Conservation (phyloP, 2,329 filamentous ascomycete species). For the Pezicula carpinea region DNA sequence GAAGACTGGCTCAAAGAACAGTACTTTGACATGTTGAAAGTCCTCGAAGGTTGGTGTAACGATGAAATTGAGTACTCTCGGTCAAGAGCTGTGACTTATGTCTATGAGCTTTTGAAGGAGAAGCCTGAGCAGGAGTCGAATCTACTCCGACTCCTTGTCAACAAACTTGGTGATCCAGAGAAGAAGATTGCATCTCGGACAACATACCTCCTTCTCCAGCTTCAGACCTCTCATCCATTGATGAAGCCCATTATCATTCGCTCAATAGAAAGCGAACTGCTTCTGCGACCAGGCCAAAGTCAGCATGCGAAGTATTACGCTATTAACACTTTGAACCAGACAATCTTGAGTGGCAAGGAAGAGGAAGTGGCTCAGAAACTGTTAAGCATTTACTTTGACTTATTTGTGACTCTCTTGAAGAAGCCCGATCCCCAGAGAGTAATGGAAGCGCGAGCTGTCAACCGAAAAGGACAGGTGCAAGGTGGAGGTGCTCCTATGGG, state of each 20-base stretch:
- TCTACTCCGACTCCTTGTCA: slow-evolving; percentile 82
- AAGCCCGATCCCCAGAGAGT: slow-evolving; percentile 34
- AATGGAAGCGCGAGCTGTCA: slow-evolving; percentile 34
- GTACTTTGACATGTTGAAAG: slow-evolving; percentile 90
- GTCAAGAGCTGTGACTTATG: slow-evolving; percentile 80
- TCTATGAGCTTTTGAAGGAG: slow-evolving; percentile 86
- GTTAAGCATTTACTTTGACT: slow-evolving; percentile 84
- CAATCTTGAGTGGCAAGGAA: slow-evolving; percentile 81
- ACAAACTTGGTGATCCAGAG: slow-evolving; percentile 93
- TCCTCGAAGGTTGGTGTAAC: slow-evolving; percentile 87
- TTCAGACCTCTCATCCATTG: slow-evolving; percentile 81
- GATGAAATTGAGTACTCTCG: slow-evolving; percentile 95
- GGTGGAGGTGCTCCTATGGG: slow-evolving; percentile 47
- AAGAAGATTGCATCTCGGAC: slow-evolving; percentile 93
- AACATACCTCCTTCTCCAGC: slow-evolving; percentile 88
- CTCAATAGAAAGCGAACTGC: slow-evolving; percentile 78
- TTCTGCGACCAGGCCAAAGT: slow-evolving; percentile 84
- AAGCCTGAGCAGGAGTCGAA: slow-evolving; percentile 98
- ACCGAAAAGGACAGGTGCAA: slow-evolving; percentile 46
- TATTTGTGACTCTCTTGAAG: slow-evolving; percentile 82
- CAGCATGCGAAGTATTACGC: slow-evolving; percentile 91
- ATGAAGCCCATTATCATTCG: slow-evolving; percentile 91
- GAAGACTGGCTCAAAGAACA: slow-evolving; percentile 94
- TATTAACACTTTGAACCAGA: slow-evolving; percentile 95
- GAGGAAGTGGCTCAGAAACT: slow-evolving; percentile 75